Conservation (phyloP, 2,329 filamentous ascomycete genomes). For the Clarireedia paspali region DNA sequence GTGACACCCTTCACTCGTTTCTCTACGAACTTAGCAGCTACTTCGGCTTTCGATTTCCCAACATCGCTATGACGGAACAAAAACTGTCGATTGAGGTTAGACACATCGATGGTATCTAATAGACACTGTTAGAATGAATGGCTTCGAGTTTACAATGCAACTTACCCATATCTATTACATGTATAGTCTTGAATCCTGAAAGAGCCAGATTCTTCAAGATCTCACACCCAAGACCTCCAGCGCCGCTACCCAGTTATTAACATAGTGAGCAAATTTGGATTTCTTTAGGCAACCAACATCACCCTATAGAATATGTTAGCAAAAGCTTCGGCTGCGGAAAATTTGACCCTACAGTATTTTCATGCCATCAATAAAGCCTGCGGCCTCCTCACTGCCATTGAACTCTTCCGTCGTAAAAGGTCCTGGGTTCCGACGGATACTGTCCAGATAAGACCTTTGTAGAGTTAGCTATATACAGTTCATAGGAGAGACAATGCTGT, state of each 20-base stretch:
- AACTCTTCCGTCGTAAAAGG: conserved; percentile 67
- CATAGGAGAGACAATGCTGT: background rate
- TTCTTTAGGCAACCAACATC: conserved; percentile 25
- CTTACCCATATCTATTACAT: conserved; percentile 96
- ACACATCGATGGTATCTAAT: conserved; percentile 92
- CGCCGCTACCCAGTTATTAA: conserved; percentile 53
- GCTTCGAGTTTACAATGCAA: conserved; percentile 3
- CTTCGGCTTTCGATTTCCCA: conserved; percentile 86
- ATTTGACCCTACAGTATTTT: conserved; percentile 58
- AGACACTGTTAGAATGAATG: conserved; percentile 8
- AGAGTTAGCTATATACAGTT: background rate
- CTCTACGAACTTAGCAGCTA: conserved; percentile 87
- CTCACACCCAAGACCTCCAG: conserved; percentile 90
- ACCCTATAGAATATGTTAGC: conserved; percentile 16
- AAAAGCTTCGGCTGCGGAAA: conserved; percentile 12
- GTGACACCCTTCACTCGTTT: conserved; percentile 80
- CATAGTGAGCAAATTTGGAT: background rate
- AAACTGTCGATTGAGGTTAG: conserved; percentile 95
- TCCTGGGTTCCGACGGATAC: conserved; percentile 66
- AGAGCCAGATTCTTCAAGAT: conserved; percentile 94
- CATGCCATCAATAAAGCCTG: conserved; percentile 54
- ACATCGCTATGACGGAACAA: conserved; percentile 89
- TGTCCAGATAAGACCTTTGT: conserved; percentile 76
- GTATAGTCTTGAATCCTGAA: conserved; percentile 92
- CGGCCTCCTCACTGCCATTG: conserved; percentile 41